A percentile compares a stretch with the other conserved stretches of the same genome.
These are phyloP conservation scores for Psidium friedrichsthalianum DNA, from an alignment of 345 rosid genomes.

Conservation along the genomic window DNA sequence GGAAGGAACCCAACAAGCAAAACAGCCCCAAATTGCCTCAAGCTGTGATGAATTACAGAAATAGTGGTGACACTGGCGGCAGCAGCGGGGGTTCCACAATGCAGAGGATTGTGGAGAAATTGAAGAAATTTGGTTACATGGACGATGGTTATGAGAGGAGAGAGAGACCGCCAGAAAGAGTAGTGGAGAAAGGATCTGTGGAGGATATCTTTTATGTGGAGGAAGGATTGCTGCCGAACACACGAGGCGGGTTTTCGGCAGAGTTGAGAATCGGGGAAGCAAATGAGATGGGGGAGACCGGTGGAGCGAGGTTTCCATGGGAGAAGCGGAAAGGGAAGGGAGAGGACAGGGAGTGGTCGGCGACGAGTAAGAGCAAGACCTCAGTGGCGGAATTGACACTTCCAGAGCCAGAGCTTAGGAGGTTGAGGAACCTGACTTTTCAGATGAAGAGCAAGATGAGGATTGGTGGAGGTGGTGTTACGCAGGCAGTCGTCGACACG, in stretches of 20 bases:
- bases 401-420: conserved; percentile 60
- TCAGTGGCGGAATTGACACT: conserved; percentile 66
- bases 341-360: conserved; percentile 36
- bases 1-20: conserved; percentile 37
- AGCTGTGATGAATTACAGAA: conserved; percentile 33
- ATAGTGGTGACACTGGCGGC: conserved; percentile 7
- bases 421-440: conserved; percentile 70
- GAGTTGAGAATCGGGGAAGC: conserved; percentile 35
- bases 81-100: conserved; percentile 46
- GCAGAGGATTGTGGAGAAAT: conserved; percentile 73
- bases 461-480: conserved; percentile 59
- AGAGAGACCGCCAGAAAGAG: conserved; percentile 25
- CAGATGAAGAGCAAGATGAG: conserved; percentile 47
- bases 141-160: conserved; percentile 29
- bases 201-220: conserved; percentile 67
- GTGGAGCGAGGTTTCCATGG: conserved; percentile 80
- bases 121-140: conserved; percentile 60
- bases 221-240: conserved; percentile 51
- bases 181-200: conserved; percentile 59
- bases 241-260: conserved; percentile 49
- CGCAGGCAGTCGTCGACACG: conserved; percentile 57
- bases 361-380: conserved; percentile 43
- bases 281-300: conserved; percentile 24
- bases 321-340: conserved; percentile 42
- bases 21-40: conserved; percentile 32